A percentile compares a stretch with the other conserved stretches of the same genome.
phyloP scores from a whole-genome alignment of 768 basidiomycete genomes.

The Lactarius sanguifluus region DNA sequence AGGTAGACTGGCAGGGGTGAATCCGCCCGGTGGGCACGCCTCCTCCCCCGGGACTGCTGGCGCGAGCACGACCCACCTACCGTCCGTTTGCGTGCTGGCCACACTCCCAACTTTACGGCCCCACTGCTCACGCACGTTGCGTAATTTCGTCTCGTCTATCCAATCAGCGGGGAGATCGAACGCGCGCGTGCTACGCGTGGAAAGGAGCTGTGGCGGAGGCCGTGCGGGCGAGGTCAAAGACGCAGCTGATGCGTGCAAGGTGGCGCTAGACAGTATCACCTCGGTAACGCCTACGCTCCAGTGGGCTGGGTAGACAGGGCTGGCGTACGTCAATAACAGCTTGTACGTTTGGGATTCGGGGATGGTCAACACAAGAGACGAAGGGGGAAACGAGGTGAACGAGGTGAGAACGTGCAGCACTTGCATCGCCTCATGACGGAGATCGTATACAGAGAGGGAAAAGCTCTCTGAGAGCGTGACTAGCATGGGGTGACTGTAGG shows the following conservation, averaged over 20 bases:
- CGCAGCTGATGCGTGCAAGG: conserved; percentile 5
- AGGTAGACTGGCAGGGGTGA: conserved; percentile 41
- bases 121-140: conserved; percentile 71
- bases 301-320: conserved; percentile 78
- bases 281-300: conserved; percentile 81
- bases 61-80: conserved; percentile 81
- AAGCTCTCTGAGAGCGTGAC: conserved; percentile 68
- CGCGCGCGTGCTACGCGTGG: conserved; percentile 64
- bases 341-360: conserved; percentile 62
- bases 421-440: conserved; percentile 49
- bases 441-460: conserved; percentile 68
- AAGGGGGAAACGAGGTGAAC: conserved; percentile 77
- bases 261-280: conserved; percentile 54
- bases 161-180: conserved; percentile 71
- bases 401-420: conserved; percentile 70
- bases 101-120: conserved; percentile 68
- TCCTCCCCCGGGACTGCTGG: conserved; percentile 41
- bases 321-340: conserved; percentile 69
- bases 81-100: conserved; percentile 77
- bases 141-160: conserved; percentile 65
- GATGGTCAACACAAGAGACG: conserved; percentile 74
- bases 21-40: conserved; percentile 23
- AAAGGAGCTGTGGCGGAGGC: conserved; percentile 45
- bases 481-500: conserved; percentile 76
- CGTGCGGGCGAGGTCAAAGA: conserved; percentile 33